These are phyloP conservation scores for Carnegiea gigantea DNA, from an alignment of 179 eudicot genomes.

Conservation along the genomic window DNA sequence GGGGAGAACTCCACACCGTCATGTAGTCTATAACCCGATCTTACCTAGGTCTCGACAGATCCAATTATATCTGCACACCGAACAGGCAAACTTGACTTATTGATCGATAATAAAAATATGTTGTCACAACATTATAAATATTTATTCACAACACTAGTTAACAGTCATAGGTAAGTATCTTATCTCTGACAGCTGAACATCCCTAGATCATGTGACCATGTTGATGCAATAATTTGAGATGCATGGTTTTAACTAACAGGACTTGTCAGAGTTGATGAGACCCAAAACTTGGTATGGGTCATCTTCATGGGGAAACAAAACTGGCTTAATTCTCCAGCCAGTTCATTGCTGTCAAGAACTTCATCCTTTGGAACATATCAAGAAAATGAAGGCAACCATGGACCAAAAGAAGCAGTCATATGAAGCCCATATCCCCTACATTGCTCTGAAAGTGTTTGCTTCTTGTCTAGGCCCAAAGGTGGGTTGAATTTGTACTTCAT, in stretches of 20 bases:
- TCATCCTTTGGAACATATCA: constrained; percentile 48
- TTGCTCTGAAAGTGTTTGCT: constrained; percentile 33
- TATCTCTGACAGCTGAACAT: no score
- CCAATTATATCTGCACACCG: no score
- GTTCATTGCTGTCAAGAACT: constrained; percentile 38
- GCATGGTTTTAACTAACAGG: constrained; percentile 26
- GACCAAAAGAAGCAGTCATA: constrained; percentile 63
- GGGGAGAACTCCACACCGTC: no score
- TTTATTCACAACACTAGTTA: no score
- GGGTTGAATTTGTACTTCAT: neutral
- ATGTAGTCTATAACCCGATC: no score
- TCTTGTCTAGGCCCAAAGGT: constrained; percentile 63
- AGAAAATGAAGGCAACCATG: constrained; percentile 50
- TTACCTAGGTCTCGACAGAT: no score
- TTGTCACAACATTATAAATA: no score
- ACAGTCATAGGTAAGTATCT: no score
- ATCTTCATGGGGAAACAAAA: constrained; percentile 61
- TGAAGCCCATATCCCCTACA: constrained; percentile 47
- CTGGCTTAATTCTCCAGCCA: constrained; percentile 54
- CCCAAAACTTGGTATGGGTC: constrained; percentile 24
- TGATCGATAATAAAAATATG: no score
- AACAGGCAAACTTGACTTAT: no score
- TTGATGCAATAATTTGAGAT: no score
- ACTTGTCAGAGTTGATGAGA: constrained; percentile 31
- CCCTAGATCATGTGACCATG: no score